Conservation (phyloP, 1,139 yeast species). For the Hansenula anomala region DNA sequence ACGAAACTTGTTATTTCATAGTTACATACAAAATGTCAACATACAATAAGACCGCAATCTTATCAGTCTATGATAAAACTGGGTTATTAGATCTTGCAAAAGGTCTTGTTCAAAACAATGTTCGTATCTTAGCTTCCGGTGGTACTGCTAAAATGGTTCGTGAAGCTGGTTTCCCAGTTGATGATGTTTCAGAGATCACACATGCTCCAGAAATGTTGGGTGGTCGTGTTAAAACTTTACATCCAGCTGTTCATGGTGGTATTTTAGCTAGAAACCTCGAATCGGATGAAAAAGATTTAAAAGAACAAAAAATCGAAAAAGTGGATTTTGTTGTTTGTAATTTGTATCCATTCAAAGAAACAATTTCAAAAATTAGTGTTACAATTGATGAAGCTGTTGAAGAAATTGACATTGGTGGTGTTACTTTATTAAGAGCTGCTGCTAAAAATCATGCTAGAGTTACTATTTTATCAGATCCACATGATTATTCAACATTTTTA, state of each 20-base stretch:
- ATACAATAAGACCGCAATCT: constrained; percentile 78
- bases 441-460: constrained; percentile 98
- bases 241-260: constrained; percentile 99
- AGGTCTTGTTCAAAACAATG: constrained; percentile 83
- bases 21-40: constrained; percentile 25
- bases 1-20: too few relatives aligned
- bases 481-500: constrained; percentile 82
- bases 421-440: constrained; percentile 93
- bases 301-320: constrained; percentile 85
- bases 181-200: constrained; percentile 90
- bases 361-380: constrained; percentile 91
- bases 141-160: constrained; percentile 94
- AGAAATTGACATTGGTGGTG: constrained; percentile 98
- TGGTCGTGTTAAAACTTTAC: constrained; percentile 96
- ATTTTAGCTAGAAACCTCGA: constrained; percentile 91
- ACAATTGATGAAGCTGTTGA: constrained; percentile 97
- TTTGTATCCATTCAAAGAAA: constrained; percentile 96
- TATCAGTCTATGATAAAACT: constrained; percentile 96
- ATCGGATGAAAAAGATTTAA: constrained; percentile 83
- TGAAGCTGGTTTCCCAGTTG: constrained; percentile 97
- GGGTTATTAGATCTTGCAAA: constrained; percentile 94
- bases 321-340: constrained; percentile 97
- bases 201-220: constrained; percentile 99
- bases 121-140: constrained; percentile 92
- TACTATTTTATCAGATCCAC: constrained; percentile 90